Base-by-base conservation (phyloP, 352 stramenopile genomes). In the Globisporangium paroecandrum region DNA sequence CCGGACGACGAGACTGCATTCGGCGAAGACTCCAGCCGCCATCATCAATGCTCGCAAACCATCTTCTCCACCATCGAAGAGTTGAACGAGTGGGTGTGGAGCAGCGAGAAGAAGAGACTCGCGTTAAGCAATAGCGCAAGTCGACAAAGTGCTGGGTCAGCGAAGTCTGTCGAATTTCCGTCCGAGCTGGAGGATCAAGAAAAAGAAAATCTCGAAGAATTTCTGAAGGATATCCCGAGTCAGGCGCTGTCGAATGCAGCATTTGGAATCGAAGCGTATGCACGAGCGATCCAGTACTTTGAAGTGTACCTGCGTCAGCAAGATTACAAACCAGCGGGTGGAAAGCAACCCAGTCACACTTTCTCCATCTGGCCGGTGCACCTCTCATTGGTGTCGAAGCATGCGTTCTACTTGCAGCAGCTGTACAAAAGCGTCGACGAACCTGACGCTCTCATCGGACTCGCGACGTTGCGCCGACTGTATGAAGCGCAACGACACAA, bases 81-180 rank as follows among this genome's bases (percentile, higher is more conserved):
- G 51, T 68, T 96, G 8, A 96, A 94, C 65, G 87, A 96, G 15
- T 96, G 89, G 89, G 78, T 96, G 18, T 96, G 89, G 89, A 89
- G 69, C 41, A 91, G 70, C 56, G 87, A 94, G 60, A 93, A 94
- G 61, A 96, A 94, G 65, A 73, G 83, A 15, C 65, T 93, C 6
- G 78, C 77, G 15, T 63, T 88, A 4, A 94, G 84, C 66, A 75
- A 61, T 54, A 87, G 77, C 62, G 69, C 78, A 63, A 89, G 77
- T 66, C 27, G 67, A 22, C 65, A 72, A 57, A 74, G 68, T 13
- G 70, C 69, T 62, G 77, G 69, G 38, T 87, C 76, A 49, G 69
- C 64, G 24, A 76, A 78, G 18, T 78, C 71, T 0, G 49, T 70
- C 38, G 79, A 85, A 13, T 64, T 74, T 53, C 69, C 77, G 18